Percentiles rank a stretch among this genome's conserved stretches.
Evolutionary conservation across 441 rosid genomes (phyloP).

Genomic region (Croton setiger): DNA sequence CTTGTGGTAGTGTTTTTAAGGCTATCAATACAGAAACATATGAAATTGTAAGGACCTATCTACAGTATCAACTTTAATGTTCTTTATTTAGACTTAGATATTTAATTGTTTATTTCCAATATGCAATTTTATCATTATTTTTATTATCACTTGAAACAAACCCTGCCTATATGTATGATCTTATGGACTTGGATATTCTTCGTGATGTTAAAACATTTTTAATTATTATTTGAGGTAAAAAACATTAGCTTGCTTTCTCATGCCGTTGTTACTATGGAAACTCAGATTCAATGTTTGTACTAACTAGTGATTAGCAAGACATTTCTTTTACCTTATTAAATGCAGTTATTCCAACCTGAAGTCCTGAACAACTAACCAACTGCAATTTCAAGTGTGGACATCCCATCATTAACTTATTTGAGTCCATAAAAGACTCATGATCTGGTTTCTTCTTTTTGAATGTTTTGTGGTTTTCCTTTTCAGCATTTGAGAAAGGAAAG

Average conservation of each 20-base stretch:
- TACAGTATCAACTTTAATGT: not conserved
- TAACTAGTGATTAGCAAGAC: not conserved
- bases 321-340: not conserved
- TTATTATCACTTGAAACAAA: not conserved
- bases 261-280: not conserved
- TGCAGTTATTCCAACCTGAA: no score
- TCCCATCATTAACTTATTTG: not conserved
- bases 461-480: not conserved
- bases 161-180: no score
- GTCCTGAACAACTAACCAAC: not conserved
- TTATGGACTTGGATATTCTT: not conserved
- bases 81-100: not conserved
- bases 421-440: conserved; percentile 3
- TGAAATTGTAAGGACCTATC: conserved; percentile 57
- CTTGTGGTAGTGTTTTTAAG: conserved; percentile 90
- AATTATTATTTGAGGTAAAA: conserved; percentile 3
- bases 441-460: not conserved
- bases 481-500: not conserved
- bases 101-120: conserved; percentile 6
- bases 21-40: conserved; percentile 69
- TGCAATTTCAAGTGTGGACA: conserved; percentile 8
- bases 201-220: not conserved
- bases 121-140: no score
- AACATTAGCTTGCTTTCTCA: not conserved
- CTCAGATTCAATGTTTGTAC: not conserved